Evolutionary conservation across 2,329 filamentous ascomycete genomes (phyloP).

Genomic region (Xylariomycetidae sp.): DNA sequence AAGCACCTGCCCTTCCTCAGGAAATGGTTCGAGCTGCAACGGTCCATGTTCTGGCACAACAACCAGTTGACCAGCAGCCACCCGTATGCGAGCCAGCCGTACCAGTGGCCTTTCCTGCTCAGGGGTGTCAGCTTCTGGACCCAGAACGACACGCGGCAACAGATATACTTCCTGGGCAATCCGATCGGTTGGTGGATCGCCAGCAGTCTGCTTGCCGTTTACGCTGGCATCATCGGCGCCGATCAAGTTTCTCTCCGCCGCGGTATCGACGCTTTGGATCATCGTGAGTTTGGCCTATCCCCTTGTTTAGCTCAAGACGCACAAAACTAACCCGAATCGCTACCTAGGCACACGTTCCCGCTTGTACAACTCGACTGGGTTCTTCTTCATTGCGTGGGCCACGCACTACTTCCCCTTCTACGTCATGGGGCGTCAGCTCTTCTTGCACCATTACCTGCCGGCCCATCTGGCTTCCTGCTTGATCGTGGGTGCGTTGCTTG

Average conservation of each 20-base stretch:
- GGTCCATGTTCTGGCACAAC: constrained; percentile 99
- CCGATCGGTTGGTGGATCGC: constrained; percentile 96
- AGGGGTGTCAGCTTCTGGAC: constrained; percentile 99
- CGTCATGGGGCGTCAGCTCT: constrained; percentile 95
- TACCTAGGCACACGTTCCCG: constrained; percentile 76
- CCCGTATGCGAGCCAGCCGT: constrained; percentile 89
- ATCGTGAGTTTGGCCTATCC: constrained; percentile 84
- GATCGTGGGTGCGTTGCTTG: constrained; percentile 83
- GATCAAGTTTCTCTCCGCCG: constrained; percentile 91
- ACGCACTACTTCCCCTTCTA: constrained; percentile 97
- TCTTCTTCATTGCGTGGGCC: constrained; percentile 98
- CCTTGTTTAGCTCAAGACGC: no score
- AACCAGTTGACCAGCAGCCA: constrained; percentile 96
- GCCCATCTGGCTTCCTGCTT: constrained; percentile 87
- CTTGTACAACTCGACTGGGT: constrained; percentile 96
- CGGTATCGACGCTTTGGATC: constrained; percentile 87
- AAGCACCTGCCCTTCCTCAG: constrained; percentile 82
- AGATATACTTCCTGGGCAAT: constrained; percentile 98
- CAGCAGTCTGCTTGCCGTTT: constrained; percentile 87
- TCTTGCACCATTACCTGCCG: constrained; percentile 95
- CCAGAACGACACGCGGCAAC: constrained; percentile 85
- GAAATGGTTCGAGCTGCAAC: constrained; percentile 95
- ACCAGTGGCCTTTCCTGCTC: constrained; percentile 96
- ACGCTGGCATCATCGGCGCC: constrained; percentile 82
- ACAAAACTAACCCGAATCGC: constrained; percentile 13